Percentiles rank a stretch among this genome's conserved stretches.
Conservation (phyloP, 2,329 filamentous ascomycete genomes). For the Calonectria leucothoes region DNA sequence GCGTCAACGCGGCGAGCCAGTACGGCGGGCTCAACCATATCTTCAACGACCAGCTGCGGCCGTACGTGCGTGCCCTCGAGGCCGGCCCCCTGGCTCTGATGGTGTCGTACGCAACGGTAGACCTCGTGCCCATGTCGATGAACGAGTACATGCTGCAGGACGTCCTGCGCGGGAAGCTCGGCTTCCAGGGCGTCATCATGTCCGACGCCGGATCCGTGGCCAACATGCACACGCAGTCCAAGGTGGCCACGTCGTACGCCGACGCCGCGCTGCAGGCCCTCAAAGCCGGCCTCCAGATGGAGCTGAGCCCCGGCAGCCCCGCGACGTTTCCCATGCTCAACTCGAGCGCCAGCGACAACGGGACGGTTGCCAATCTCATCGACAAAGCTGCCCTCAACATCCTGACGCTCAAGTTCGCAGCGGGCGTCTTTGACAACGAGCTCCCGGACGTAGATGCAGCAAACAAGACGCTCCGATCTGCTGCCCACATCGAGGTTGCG, state of each 20-base stretch:
- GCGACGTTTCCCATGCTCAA: conserved; percentile 40
- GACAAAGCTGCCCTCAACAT: conserved; percentile 41
- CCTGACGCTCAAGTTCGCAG: conserved; percentile 45
- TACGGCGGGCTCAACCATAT: conserved; percentile 48
- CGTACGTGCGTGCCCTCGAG: conserved; percentile 45
- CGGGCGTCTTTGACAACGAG: conserved; percentile 41
- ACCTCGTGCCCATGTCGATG: conserved; percentile 45
- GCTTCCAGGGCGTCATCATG: conserved; percentile 48
- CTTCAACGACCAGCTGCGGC: conserved; percentile 46
- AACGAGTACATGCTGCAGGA: conserved; percentile 48
- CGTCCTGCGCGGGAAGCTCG: conserved; percentile 38
- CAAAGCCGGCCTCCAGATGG: conserved; percentile 42
- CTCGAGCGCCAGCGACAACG: conserved; percentile 31
- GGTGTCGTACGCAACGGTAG: conserved; percentile 47
- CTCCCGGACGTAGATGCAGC: conserved; percentile 34
- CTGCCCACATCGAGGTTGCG: conserved; percentile 20
- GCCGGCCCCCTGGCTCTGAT: conserved; percentile 44
- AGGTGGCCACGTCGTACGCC: conserved; percentile 39
- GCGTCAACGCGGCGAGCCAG: conserved; percentile 48
- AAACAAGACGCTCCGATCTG: conserved; percentile 26
- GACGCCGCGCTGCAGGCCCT: conserved; percentile 44
- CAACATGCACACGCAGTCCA: conserved; percentile 42
- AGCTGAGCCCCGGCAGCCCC: conserved; percentile 40
- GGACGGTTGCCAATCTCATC: conserved; percentile 35
- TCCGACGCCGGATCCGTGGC: conserved; percentile 45